Evolutionary conservation across 768 basidiomycete species (phyloP), one percentile per base, ranked within the genome.

Genomic region (Russula vinacea): DNA sequence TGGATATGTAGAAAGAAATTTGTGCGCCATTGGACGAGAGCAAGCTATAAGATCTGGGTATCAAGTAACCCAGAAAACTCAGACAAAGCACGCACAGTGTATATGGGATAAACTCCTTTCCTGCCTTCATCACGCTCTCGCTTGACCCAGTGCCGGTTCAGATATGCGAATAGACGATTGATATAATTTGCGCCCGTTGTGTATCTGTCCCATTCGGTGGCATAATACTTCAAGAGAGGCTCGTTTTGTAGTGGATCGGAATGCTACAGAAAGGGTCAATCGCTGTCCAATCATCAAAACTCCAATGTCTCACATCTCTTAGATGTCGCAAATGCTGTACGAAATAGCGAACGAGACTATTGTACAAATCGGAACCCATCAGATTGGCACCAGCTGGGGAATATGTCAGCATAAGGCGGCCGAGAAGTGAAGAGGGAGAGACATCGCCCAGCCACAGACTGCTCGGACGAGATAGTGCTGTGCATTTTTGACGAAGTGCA

Each of bases 121-220:
- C 95, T 81, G 17, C 97, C 97, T 75, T 98, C 96, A 70, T 98
- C 96, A 72, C 95, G 86, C 74, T 99, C 97, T 58, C 96, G 84
- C 78, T 95, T 96, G 50, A 99, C 96, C 97, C 97, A 99, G 76
- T 98, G 94, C 57, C 96, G 92, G 76, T 99, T 98, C 62, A 99
- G 83, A 78, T 98, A 98, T 2, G 93, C 95, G 79, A 98, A 98
- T 40, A 99, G 78, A 61, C 96, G 89, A 74, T 98, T 96, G 76
- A 98, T 93, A 74, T 97, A 98, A 73, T 92, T 94, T 1, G 96
- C 95, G 53, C 96, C 96, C 2, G 88, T 96, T 0, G 97, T 99
- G 78, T 98, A 98, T 50, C 94, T 83, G 70, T 92, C 89, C 97
- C 97, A 98, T 75, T 98, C 94, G 64, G 76, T 74, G 1, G 92